phyloP scores from a whole-genome alignment of 2,329 filamentous ascomycete species.

The Graphiopsis chlorocephala region DNA sequence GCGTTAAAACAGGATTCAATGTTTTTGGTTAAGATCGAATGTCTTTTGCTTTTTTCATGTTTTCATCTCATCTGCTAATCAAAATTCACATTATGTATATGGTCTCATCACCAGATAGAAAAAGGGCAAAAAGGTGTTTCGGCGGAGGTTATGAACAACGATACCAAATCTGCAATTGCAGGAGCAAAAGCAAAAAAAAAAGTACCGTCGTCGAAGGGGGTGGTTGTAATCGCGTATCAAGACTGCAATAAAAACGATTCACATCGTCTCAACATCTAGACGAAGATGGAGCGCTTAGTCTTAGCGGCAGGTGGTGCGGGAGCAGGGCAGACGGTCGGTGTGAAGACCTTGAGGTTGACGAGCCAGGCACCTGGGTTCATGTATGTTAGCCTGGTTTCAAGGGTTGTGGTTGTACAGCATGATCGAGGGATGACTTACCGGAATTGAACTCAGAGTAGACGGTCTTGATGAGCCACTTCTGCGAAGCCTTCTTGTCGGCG shows the following conservation, averaged over 20 bases:
- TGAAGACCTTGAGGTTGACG: constrained; percentile 31
- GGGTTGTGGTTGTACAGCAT: background rate
- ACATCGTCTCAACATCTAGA: background rate
- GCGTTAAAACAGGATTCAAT: too few species aligned
- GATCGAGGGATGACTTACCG: constrained; percentile 24
- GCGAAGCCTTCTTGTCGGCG: constrained; percentile 15
- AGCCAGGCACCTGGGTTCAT: constrained; percentile 35
- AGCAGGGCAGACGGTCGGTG: constrained; percentile 1
- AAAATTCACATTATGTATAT: background rate
- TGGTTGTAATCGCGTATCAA: background rate
- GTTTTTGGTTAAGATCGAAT: too few species aligned
- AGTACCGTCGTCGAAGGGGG: background rate
- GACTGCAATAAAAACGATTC: background rate
- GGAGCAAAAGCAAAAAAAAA: background rate
- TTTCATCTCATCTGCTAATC: background rate
- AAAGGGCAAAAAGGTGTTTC: background rate
- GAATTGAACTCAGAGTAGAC: constrained; percentile 37
- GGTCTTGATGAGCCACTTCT: constrained; percentile 33
- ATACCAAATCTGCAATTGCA: background rate
- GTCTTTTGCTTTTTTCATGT: too few species aligned
- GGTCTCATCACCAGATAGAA: background rate
- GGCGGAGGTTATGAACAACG: background rate
- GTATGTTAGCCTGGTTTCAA: background rate
- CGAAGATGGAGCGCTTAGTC: constrained; percentile 4
- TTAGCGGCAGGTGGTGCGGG: constrained; percentile 7